Conservation (phyloP, 2,329 filamentous ascomycete species). For the Sporothrix mexicana region DNA sequence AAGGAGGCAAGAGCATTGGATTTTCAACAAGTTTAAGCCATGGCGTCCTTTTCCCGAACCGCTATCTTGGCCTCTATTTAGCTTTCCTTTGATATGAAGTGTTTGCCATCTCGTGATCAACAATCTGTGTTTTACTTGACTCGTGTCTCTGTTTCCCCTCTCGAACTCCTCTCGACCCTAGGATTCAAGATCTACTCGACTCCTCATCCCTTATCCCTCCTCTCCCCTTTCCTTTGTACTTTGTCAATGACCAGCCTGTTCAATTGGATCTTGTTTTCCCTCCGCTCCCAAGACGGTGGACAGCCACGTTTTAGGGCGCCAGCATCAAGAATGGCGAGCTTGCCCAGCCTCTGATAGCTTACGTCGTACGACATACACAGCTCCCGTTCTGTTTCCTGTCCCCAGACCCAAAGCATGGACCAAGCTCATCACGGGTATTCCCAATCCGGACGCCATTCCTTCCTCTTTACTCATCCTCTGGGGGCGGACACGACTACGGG, state of each 20-base stretch:
- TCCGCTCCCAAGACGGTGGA: not conserved
- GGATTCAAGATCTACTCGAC: no score
- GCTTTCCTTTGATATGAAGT: not conserved
- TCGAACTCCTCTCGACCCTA: no score
- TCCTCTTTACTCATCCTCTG: not conserved
- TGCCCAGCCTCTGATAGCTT: no score
- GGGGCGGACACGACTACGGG: not conserved
- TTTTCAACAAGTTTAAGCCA: not conserved
- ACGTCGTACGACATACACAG: not conserved
- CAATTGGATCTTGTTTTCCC: conserved; percentile 12
- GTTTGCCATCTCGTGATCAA: no score
- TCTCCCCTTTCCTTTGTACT: not conserved
- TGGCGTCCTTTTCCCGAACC: not conserved
- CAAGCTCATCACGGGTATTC: conserved; percentile 19
- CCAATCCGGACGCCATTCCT: conserved; percentile 8
- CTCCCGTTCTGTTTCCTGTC: not conserved
- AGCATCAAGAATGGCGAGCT: not conserved
- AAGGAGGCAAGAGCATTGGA: not conserved
- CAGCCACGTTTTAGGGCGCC: not conserved
- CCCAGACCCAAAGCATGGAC: not conserved
- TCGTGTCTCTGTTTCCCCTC: no score
- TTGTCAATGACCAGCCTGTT: not conserved
- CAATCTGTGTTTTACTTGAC: no score
- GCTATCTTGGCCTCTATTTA: not conserved
- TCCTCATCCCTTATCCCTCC: not conserved